phyloP scores from a whole-genome alignment of 1,139 yeast genomes.

The Fermentozyma sake region DNA sequence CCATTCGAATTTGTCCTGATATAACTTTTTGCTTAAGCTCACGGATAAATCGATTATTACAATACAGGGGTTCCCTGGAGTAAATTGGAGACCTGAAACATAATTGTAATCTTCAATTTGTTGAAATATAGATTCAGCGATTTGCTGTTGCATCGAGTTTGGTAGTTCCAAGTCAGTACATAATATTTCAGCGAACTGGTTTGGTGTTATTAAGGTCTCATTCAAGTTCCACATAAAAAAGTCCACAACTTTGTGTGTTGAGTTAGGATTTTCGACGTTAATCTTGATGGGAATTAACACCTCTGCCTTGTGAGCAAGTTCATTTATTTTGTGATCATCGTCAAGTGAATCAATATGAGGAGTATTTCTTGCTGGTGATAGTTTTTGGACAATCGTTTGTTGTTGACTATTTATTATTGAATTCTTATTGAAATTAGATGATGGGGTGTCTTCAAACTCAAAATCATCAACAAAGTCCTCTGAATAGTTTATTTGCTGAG shows the following conservation, averaged over 20 bases:
- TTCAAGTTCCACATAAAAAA: constrained; percentile 87
- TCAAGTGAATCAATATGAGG: constrained; percentile 22
- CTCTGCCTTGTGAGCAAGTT: constrained; percentile 27
- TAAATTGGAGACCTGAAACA: constrained; percentile 57
- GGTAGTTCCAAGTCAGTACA: constrained; percentile 84
- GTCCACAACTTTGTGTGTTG: constrained; percentile 62
- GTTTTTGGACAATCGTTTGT: constrained; percentile 28
- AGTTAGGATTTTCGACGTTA: constrained; percentile 64
- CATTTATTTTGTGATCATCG: constrained; percentile 20
- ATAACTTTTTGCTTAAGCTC: constrained; percentile 75
- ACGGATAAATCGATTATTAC: constrained; percentile 81
- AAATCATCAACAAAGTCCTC: constrained; percentile 62
- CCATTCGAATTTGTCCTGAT: constrained; percentile 96
- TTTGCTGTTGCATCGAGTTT: constrained; percentile 54
- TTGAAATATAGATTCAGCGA: constrained; percentile 66
- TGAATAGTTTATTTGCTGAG: constrained; percentile 76
- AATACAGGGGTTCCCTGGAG: constrained; percentile 63
- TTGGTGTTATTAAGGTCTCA: constrained; percentile 77
- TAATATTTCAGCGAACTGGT: constrained; percentile 73
- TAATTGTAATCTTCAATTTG: constrained; percentile 70
- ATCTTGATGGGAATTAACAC: constrained; percentile 76
- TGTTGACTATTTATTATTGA: constrained; percentile 11
- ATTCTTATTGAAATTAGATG: constrained; percentile 15
- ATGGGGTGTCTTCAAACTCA: constrained; percentile 56
- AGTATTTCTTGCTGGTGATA: constrained; percentile 33